Conservation (phyloP, 2,329 filamentous ascomycete genomes). For the Neopestalotiopsis sp. region DNA sequence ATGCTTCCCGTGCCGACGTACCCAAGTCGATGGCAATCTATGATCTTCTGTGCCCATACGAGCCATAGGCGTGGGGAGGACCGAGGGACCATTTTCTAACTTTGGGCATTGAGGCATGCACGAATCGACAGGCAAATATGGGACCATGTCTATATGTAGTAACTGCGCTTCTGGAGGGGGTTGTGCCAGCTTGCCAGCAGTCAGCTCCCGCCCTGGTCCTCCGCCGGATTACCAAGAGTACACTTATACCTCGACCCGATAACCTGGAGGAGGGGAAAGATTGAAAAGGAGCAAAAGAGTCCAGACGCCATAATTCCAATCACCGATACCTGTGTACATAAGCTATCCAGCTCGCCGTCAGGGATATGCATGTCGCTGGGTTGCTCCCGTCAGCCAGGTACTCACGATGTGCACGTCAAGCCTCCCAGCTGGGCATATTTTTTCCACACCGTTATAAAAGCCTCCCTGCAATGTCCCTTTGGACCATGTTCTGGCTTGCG, state of each 20-base stretch:
- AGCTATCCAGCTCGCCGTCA: not conserved
- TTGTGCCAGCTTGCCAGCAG: not conserved
- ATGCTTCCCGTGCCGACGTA: not conserved
- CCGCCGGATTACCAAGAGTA: not conserved
- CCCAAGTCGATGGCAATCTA: not conserved
- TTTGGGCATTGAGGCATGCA: constrained; percentile 1
- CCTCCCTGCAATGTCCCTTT: not conserved
- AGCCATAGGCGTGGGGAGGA: not conserved
- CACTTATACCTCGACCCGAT: not conserved
- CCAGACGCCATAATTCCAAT: not conserved
- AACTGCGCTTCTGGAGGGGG: not conserved
- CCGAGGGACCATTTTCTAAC: not conserved
- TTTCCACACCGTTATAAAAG: not conserved
- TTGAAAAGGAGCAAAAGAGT: no score
- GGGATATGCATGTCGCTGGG: not conserved
- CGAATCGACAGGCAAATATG: not conserved
- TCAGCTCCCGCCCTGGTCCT: not conserved
- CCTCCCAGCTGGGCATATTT: not conserved
- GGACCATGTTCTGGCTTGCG: not conserved
- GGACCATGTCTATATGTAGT: not conserved
- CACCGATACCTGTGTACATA: constrained; percentile 1
- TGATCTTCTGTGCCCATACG: no score
- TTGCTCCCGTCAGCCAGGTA: not conserved
- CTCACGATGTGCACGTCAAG: not conserved
- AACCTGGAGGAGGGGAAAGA: not conserved